A percentile compares a stretch with the other conserved stretches of the same genome.
Conservation (phyloP, 306 rosid genomes). For the Prunus armeniaca region DNA sequence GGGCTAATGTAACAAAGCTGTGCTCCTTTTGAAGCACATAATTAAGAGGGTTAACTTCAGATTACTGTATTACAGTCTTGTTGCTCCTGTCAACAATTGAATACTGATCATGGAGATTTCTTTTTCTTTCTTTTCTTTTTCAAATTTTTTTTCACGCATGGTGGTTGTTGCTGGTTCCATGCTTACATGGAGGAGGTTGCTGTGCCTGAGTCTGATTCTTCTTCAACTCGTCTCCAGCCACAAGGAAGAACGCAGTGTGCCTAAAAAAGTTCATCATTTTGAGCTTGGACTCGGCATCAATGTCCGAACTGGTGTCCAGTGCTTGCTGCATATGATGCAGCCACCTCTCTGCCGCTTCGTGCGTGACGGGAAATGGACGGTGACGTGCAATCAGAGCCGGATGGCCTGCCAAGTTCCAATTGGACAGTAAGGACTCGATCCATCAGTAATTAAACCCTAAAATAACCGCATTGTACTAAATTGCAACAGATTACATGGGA, state of each 20-base stretch:
- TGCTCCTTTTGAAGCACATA: not conserved
- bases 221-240: constrained; percentile 73
- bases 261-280: constrained; percentile 73
- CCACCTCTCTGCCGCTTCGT: constrained; percentile 81
- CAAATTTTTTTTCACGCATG: constrained; percentile 29
- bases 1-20: not conserved
- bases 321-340: constrained; percentile 81
- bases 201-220: constrained; percentile 34
- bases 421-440: too few species aligned
- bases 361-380: constrained; percentile 75
- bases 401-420: constrained; percentile 55
- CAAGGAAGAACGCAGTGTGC: constrained; percentile 88
- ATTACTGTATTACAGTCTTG: not conserved
- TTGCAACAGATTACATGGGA: not conserved
- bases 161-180: constrained; percentile 39
- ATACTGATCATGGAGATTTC: not conserved
- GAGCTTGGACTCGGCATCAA: constrained; percentile 66
- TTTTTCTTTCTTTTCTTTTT: not conserved
- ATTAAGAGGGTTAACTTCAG: too few species aligned
- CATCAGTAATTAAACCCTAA: not conserved
- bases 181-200: constrained; percentile 43
- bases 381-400: constrained; percentile 89
- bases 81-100: not conserved
- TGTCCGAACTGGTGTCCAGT: constrained; percentile 51
- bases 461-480: not conserved